Base-by-base conservation (phyloP, 768 basidiomycete species). In the Fomitopsis pulvina region DNA sequence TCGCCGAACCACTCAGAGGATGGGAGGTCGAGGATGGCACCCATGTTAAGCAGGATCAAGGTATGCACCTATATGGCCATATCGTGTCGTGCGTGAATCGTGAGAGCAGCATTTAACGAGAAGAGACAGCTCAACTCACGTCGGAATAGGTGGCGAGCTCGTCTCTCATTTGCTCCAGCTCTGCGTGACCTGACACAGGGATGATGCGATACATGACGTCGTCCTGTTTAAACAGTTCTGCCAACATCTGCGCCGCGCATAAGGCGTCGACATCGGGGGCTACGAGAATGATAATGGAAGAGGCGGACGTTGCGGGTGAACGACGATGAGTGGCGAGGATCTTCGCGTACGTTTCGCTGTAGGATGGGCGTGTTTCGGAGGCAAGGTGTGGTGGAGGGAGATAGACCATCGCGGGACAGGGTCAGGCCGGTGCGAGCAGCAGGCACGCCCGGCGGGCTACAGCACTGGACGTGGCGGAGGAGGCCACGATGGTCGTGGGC, bases 241-340 rank as follows among this genome's bases (percentile, higher is more conserved):
- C 84, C 40, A 98, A 78, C 81, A 98, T 95, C 40, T 84, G 79
- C 4, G 90, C 84, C 9, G 92, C 92, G 63, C 92, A 93, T 5
- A 97, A 72, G 4, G 90, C 90, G 69, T 99, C 95, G 45, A 93
- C 88, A 62, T 94, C 89, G 9, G 92, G 87, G 2, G 90, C 83
- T 41, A 90, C 91, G 49, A 94, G 81, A 43, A 95, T 77, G 56
- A 89, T 79, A 53, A 93, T 83, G 1, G 90, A 89, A 9, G 89
- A 84, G 1, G 88, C 90, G 2, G 90, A 83, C 11, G 85, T 80
- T 34, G 81, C 73, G 1, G 87, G 87, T 0, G 85, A 83, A 41
- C 83, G 79, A 29, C 88, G 74, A 55, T 89, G 85, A 0, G 80
- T 65, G 12, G 79, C 73, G n/a, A 92, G 69, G 48, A 92, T 88